Evolutionary conservation across 2,329 filamentous ascomycete species (phyloP).

Genomic region (Penicillium sp.): DNA sequence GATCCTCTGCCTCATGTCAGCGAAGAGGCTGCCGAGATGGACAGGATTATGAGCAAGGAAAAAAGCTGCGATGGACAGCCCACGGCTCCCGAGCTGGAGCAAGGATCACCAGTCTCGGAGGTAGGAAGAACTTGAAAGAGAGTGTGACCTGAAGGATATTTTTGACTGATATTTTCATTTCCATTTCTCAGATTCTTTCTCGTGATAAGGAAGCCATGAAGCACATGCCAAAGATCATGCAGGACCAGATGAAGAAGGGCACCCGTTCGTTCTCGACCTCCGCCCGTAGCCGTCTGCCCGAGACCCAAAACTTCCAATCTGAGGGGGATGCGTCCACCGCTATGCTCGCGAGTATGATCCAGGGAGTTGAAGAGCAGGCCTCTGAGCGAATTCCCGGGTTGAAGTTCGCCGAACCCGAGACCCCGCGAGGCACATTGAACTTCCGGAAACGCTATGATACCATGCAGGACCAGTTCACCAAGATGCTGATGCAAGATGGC

Average conservation of each 20-base stretch:
- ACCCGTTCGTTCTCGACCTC: conserved; percentile 63
- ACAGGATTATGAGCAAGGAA: conserved; percentile 58
- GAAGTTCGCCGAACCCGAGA: conserved; percentile 76
- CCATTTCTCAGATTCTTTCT: conserved; percentile 59
- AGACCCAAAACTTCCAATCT: conserved; percentile 27
- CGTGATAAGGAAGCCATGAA: conserved; percentile 65
- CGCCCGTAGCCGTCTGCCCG: conserved; percentile 43
- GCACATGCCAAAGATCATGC: conserved; percentile 69
- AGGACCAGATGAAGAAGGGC: conserved; percentile 59
- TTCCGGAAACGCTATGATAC: conserved; percentile 84
- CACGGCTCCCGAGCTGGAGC: conserved; percentile 61
- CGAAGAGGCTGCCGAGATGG: conserved; percentile 66
- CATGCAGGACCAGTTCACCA: conserved; percentile 83
- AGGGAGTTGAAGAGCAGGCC: conserved; percentile 37
- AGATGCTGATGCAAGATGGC: conserved; percentile 87
- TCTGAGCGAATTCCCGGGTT: conserved; percentile 59
- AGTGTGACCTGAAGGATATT: background rate
- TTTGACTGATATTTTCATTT: background rate
- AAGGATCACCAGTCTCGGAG: conserved; percentile 70
- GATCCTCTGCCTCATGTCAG: conserved; percentile 63
- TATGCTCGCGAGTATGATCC: conserved; percentile 42
- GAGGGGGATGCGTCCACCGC: conserved; percentile 37
- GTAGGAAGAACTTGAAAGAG: conserved; percentile 44
- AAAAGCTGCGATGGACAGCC: conserved; percentile 48
- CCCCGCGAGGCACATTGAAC: conserved; percentile 66